Evolutionary conservation across 2,329 filamentous ascomycete species (phyloP).

Genomic region (Paraphaeosphaeria minitans): DNA sequence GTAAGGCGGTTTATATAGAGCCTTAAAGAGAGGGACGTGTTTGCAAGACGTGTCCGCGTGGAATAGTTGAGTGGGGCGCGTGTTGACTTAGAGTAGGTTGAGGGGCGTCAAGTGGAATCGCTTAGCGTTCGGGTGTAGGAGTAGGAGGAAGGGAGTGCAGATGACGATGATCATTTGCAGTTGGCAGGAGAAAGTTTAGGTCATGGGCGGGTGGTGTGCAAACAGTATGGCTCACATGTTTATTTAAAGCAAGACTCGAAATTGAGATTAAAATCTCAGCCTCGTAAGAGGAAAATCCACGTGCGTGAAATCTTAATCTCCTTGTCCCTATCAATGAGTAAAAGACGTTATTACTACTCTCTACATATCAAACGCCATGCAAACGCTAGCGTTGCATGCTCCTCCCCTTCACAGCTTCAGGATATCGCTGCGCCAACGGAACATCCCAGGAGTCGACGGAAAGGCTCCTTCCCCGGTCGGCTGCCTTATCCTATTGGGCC

Average conservation of each 20-base stretch:
- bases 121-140: background rate
- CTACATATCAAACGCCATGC: background rate
- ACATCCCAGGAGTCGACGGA: constrained; percentile 9
- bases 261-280: background rate
- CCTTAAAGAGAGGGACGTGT: background rate
- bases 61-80: background rate
- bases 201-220: no score
- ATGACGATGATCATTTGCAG: background rate
- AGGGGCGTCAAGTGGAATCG: background rate
- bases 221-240: no score
- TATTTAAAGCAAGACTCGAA: no score
- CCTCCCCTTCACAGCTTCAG: constrained; percentile 1
- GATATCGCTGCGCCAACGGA: constrained; percentile 2
- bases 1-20: background rate
- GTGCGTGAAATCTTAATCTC: background rate
- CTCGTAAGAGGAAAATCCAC: background rate
- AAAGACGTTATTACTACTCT: background rate
- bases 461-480: background rate
- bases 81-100: background rate
- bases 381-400: background rate
- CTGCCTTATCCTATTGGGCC: constrained; percentile 6
- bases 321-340: background rate
- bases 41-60: background rate
- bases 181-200: background rate
- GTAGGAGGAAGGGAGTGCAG: no score